Percentiles rank a stretch among this genome's conserved stretches.
Conservation (phyloP, 2,329 filamentous ascomycete genomes). For the Seiridium cupressi region DNA sequence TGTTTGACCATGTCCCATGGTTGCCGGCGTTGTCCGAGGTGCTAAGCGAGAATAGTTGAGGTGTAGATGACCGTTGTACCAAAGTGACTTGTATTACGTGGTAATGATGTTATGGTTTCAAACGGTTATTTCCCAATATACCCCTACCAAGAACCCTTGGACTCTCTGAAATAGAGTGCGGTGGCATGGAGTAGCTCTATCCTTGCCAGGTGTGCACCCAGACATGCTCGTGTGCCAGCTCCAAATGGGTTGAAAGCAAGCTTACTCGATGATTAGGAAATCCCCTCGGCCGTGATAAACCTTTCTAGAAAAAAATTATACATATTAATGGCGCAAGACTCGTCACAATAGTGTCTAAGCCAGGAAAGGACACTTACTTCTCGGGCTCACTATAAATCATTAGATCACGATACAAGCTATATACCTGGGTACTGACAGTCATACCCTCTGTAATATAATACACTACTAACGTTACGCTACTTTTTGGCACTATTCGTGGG, state of each 20-base stretch:
- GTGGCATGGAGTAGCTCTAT: background rate
- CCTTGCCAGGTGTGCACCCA: background rate
- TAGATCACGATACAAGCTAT: conserved; percentile 31
- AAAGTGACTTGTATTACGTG: too few species aligned
- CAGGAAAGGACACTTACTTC: background rate
- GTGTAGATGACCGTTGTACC: too few species aligned
- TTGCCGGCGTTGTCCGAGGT: background rate
- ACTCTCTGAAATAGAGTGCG: background rate
- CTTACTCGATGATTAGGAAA: background rate
- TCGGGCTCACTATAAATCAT: background rate
- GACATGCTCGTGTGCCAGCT: background rate
- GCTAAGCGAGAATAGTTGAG: background rate
- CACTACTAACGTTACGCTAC: conserved; percentile 28
- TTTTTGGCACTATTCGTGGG: conserved; percentile 28
- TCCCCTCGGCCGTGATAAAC: background rate
- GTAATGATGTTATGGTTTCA: too few species aligned
- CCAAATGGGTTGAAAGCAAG: background rate
- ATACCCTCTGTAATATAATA: conserved; percentile 31
- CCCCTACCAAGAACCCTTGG: too few species aligned
- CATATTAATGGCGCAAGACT: background rate
- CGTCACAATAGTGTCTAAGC: background rate
- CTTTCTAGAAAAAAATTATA: background rate
- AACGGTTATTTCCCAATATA: too few species aligned
- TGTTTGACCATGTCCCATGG: background rate
- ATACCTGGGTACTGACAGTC: conserved; percentile 34